Percentiles rank a stretch among this genome's conserved stretches.
phyloP scores from a whole-genome alignment of 805 yeast genomes.

The Debaryomyces maramus region DNA sequence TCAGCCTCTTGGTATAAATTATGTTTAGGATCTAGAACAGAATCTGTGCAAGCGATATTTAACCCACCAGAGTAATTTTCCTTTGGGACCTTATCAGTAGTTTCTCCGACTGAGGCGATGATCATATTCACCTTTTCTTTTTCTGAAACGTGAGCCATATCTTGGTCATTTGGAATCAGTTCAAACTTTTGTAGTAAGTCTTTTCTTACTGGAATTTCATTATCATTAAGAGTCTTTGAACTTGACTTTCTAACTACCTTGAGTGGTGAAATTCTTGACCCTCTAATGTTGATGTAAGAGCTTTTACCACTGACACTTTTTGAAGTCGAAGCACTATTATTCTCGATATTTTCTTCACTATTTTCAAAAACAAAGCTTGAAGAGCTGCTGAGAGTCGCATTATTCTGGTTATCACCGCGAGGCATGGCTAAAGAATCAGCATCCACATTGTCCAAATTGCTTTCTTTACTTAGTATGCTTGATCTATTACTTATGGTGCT shows the following conservation, averaged over 20 bases:
- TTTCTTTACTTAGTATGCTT: constrained; percentile 19
- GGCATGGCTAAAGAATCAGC: background rate
- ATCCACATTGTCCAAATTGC: background rate
- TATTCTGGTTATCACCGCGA: background rate
- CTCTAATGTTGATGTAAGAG: constrained; percentile 13
- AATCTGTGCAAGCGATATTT: constrained; percentile 21
- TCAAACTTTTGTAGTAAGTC: constrained; percentile 26
- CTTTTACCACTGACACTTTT: constrained; percentile 1
- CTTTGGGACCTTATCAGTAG: background rate
- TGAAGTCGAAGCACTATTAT: constrained; percentile 3
- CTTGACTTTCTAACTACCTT: constrained; percentile 14
- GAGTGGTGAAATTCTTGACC: constrained; percentile 20
- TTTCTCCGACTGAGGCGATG: constrained; percentile 9
- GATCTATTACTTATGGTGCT: constrained; percentile 28
- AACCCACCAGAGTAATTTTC: constrained; percentile 21
- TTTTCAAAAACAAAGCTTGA: constrained; percentile 10
- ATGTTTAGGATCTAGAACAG: constrained; percentile 16
- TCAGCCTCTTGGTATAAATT: background rate
- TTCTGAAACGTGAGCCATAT: constrained; percentile 12
- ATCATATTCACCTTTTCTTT: constrained; percentile 17
- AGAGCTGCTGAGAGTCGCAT: constrained; percentile 3
- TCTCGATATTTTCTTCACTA: constrained; percentile 1
- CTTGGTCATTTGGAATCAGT: constrained; percentile 7
- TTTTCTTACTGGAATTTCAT: constrained; percentile 26
- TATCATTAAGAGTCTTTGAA: constrained; percentile 11